Conservation (phyloP, 108 stramenopile species). For the Aurantiochytrium sp. region DNA sequence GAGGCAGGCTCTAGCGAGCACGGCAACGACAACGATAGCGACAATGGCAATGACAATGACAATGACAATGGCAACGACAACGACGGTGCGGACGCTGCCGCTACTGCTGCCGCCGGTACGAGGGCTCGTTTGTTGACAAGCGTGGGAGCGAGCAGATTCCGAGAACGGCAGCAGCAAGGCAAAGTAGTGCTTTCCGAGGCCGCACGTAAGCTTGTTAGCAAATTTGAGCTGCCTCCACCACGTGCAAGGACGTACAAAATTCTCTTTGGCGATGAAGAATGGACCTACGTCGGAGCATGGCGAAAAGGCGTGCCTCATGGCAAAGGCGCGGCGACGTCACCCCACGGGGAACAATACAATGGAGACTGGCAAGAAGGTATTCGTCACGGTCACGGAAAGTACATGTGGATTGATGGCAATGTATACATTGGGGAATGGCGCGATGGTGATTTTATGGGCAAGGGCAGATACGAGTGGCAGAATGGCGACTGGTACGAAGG, state of each 20-base stretch:
- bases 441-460: constrained; percentile 47
- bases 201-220: background rate
- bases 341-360: background rate
- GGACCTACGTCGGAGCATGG: background rate
- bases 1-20: too few relatives aligned
- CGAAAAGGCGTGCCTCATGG: background rate
- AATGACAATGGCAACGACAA: background rate
- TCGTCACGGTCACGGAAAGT: constrained; percentile 35
- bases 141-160: background rate
- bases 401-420: constrained; percentile 48
- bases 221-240: background rate
- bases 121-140: background rate
- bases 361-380: background rate
- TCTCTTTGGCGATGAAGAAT: background rate
- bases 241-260: background rate
- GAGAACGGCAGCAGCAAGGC: background rate
- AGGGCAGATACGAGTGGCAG: constrained; percentile 41
- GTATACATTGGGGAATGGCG: constrained; percentile 48
- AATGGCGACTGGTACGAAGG: constrained; percentile 53
- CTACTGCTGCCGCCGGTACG: background rate
- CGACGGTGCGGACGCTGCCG: background rate
- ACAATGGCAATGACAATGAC: background rate
- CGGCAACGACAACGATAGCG: background rate
- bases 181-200: background rate
- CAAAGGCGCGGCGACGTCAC: background rate